Percentiles rank a stretch among this genome's conserved stretches.
These are phyloP conservation scores for Sphagnum contortum DNA, from an alignment of 225 moss, liverwort and hornwort genomes.

Conservation along the genomic window DNA sequence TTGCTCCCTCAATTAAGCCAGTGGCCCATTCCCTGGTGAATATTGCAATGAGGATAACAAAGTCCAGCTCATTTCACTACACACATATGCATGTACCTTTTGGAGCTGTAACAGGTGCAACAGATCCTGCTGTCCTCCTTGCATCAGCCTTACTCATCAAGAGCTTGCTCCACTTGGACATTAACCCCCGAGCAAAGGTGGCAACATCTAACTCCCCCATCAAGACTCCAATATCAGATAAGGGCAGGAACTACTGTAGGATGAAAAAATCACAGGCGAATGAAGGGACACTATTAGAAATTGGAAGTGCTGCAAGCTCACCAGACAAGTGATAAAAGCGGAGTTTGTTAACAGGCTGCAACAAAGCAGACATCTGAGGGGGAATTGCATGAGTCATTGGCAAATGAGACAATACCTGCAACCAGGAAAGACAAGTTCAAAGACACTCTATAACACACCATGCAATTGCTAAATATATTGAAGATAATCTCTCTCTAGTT, in stretches of 20 bases:
- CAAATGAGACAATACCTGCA: slow-evolving; percentile 82
- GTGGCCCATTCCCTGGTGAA: too few species aligned
- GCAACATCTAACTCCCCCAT: slow-evolving; percentile 55
- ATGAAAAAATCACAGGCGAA: neutral
- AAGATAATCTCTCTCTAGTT: too few species aligned
- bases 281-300: neutral
- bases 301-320: slow-evolving; percentile 5
- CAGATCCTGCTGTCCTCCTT: slow-evolving; percentile 14
- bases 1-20: too few species aligned
- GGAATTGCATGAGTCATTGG: slow-evolving; percentile 73
- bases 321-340: slow-evolving; percentile 62
- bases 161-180: slow-evolving; percentile 81
- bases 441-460: too few species aligned
- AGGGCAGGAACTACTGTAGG: neutral
- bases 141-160: slow-evolving; percentile 57
- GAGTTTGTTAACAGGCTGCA: slow-evolving; percentile 86
- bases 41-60: too few species aligned
- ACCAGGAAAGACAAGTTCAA: neutral
- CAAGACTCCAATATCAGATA: neutral
- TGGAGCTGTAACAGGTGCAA: slow-evolving; percentile 13
- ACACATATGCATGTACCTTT: slow-evolving; percentile 15
- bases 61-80: too few species aligned
- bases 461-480: too few species aligned
- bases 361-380: slow-evolving; percentile 59
- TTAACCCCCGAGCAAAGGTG: slow-evolving; percentile 46